Conservation (phyloP, 306 rosid species). For the Gastrolobium bilobum region DNA sequence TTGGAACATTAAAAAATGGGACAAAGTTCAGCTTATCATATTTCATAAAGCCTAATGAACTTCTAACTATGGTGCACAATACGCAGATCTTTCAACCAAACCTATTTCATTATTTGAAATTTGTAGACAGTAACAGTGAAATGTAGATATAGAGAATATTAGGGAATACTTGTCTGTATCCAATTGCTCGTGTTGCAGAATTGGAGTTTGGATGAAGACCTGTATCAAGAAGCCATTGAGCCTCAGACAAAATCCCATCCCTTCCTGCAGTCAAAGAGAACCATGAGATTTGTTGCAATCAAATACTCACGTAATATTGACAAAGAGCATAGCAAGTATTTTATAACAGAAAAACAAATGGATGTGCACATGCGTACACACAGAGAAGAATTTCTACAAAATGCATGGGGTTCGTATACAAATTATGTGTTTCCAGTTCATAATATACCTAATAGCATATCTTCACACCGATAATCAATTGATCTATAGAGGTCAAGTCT, state of each 20-base stretch:
- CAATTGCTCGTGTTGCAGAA: slow-evolving; percentile 89
- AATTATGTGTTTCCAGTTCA: slow-evolving; percentile 33
- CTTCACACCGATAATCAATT: slow-evolving; percentile 89
- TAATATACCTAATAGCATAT: slow-evolving; percentile 83
- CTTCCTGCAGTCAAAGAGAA: slow-evolving; percentile 63
- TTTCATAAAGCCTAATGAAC: slow-evolving; percentile 17
- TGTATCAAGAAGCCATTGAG: slow-evolving; percentile 83
- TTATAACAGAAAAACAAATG: slow-evolving; percentile 25
- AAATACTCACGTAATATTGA: slow-evolving; percentile 13
- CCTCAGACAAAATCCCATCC: slow-evolving; percentile 83
- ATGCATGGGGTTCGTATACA: slow-evolving; percentile 29
- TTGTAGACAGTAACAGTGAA: slow-evolving; percentile 39
- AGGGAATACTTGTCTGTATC: slow-evolving; percentile 86
- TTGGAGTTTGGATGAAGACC: slow-evolving; percentile 92
- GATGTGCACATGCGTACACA: slow-evolving; percentile 29
- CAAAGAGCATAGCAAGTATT: slow-evolving; percentile 27
- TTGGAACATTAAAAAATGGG: not conserved
- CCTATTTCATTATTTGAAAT: slow-evolving; percentile 17
- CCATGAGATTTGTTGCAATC: slow-evolving; percentile 28
- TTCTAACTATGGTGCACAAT: not conserved
- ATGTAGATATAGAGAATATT: slow-evolving; percentile 29
- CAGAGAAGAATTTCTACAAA: slow-evolving; percentile 18
- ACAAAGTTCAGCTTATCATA: slow-evolving; percentile 28
- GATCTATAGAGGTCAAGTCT: slow-evolving; percentile 80
- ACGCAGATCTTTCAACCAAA: slow-evolving; percentile 16